These are phyloP conservation scores for Penicillium sumatraense DNA, from an alignment of 2,329 filamentous ascomycete species.

Conservation along the genomic window DNA sequence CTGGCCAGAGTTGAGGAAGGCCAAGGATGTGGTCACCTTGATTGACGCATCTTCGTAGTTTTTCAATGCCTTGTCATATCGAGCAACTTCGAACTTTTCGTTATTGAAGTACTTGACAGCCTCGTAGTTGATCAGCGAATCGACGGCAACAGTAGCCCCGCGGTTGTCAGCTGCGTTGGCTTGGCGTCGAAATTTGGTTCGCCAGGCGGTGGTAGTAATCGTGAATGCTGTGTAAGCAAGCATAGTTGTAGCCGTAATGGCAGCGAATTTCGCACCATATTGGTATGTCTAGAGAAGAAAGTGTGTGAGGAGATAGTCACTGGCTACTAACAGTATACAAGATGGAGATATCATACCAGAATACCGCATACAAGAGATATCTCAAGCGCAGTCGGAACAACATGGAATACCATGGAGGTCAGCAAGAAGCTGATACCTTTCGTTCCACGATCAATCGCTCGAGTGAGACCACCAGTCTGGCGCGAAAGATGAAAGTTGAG, in stretches of 20 bases:
- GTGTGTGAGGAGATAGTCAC: constrained; percentile 16
- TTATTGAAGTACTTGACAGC: constrained; percentile 99
- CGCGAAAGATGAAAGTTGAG: constrained; percentile 91
- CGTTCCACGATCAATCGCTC: constrained; percentile 93
- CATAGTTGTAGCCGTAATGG: constrained; percentile 90
- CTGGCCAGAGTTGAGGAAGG: constrained; percentile 91
- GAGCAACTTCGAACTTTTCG: constrained; percentile 87
- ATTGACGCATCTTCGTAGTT: constrained; percentile 93
- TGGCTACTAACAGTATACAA: not conserved
- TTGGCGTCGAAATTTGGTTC: constrained; percentile 93
- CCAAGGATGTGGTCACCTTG: constrained; percentile 92
- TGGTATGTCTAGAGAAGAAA: constrained; percentile 71
- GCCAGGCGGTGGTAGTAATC: constrained; percentile 93
- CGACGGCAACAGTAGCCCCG: constrained; percentile 91
- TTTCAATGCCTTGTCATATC: constrained; percentile 85
- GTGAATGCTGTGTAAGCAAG: constrained; percentile 94
- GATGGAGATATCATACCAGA: constrained; percentile 55
- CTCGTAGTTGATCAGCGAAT: constrained; percentile 98
- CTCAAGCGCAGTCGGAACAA: constrained; percentile 89
- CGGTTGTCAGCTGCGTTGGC: constrained; percentile 96
- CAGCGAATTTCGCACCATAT: constrained; percentile 88
- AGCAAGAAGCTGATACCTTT: constrained; percentile 98
- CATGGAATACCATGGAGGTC: constrained; percentile 98
- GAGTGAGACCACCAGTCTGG: constrained; percentile 90
- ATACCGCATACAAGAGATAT: constrained; percentile 97